Evolutionary conservation across 2,329 filamentous ascomycete genomes (phyloP).

Genomic region (Alternaria sp.): DNA sequence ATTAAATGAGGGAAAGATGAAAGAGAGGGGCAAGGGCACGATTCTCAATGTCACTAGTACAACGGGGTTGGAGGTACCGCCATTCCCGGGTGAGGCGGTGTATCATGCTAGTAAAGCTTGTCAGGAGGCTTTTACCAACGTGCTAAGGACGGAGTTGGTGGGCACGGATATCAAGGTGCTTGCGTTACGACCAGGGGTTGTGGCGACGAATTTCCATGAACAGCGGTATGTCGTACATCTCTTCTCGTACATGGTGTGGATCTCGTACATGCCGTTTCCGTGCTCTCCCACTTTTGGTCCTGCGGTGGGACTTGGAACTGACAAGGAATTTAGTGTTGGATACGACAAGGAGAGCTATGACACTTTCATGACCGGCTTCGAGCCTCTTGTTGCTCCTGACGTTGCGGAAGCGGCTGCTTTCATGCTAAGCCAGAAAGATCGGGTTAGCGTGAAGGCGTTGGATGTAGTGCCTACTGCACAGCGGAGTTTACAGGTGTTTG

Average conservation of each 20-base stretch:
- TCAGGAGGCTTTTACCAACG: constrained; percentile 61
- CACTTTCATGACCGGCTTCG: constrained; percentile 57
- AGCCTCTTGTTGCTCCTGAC: constrained; percentile 56
- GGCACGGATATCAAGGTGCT: constrained; percentile 60
- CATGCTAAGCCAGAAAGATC: constrained; percentile 54
- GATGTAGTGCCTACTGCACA: constrained; percentile 59
- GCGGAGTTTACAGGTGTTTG: constrained; percentile 50
- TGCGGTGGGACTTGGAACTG: background rate
- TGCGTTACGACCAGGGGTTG: constrained; percentile 58
- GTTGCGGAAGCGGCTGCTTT: constrained; percentile 56
- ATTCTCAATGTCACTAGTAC: constrained; percentile 61
- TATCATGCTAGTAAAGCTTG: constrained; percentile 60
- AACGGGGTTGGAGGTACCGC: constrained; percentile 59
- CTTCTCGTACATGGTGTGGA: background rate
- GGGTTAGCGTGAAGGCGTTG: constrained; percentile 57
- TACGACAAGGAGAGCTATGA: constrained; percentile 56
- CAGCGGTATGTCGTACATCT: constrained; percentile 38
- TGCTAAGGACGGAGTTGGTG: constrained; percentile 58
- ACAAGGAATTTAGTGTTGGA: constrained; percentile 41
- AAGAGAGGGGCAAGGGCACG: constrained; percentile 50
- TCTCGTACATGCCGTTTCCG: background rate
- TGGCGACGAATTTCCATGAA: constrained; percentile 60
- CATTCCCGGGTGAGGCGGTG: constrained; percentile 60
- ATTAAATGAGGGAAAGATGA: constrained; percentile 55
- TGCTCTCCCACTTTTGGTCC: background rate